These are phyloP conservation scores for Cornus suecica DNA, from an alignment of 148 eudicot genomes.

Conservation along the genomic window DNA sequence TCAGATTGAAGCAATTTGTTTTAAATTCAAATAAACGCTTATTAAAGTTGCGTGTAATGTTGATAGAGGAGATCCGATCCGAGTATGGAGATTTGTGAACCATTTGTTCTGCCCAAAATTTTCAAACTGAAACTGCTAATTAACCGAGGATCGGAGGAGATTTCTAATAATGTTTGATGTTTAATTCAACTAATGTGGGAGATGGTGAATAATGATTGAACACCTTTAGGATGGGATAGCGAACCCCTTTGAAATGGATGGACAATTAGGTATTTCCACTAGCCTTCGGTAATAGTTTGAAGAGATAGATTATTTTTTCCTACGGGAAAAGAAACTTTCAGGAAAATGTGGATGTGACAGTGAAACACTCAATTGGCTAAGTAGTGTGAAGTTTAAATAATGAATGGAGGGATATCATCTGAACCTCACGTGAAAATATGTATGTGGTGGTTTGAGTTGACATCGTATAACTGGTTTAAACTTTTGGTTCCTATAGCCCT, in stretches of 20 bases:
- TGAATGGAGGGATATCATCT: too few relatives aligned
- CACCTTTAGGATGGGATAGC: neutral
- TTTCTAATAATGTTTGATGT: neutral
- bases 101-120: neutral
- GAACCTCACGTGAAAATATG: too few relatives aligned
- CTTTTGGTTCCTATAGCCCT: too few relatives aligned
- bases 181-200: neutral
- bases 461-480: too few relatives aligned
- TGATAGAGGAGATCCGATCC: neutral
- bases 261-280: neutral
- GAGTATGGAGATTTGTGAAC: neutral
- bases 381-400: too few relatives aligned
- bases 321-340: neutral
- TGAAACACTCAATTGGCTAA: too few relatives aligned
- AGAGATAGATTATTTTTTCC: neutral
- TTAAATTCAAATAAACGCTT: neutral
- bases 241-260: neutral
- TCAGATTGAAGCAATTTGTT: neutral
- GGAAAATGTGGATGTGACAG: neutral
- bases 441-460: too few relatives aligned
- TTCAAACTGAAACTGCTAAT: neutral
- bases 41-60: neutral
- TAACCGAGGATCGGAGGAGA: neutral
- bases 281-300: neutral
- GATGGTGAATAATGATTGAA: neutral